These are phyloP conservation scores for Geosmithia morbida DNA, from an alignment of 2,329 filamentous ascomycete species.

Conservation along the genomic window DNA sequence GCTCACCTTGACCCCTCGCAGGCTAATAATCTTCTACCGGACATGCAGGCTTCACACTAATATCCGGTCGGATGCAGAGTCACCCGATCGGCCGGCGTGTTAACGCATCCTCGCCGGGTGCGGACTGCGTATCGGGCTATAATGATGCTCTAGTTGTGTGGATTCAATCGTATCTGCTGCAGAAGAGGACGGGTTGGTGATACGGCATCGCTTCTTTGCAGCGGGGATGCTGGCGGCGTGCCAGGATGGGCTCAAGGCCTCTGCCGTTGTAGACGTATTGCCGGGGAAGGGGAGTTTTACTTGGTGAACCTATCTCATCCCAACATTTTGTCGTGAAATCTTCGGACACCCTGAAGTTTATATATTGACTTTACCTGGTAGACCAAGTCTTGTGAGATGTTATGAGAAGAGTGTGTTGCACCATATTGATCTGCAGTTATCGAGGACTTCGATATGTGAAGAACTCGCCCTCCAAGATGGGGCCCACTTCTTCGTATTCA, in stretches of 20 bases:
- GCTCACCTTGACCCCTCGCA: too few species aligned
- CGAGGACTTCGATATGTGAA: too few species aligned
- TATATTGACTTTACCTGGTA: too few species aligned
- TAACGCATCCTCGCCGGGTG: slow-evolving; percentile 11
- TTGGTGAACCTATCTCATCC: too few species aligned
- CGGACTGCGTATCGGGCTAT: slow-evolving; percentile 26
- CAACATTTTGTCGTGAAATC: too few species aligned
- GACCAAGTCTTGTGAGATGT: too few species aligned
- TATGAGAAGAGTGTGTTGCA: too few species aligned
- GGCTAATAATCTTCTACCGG: slow-evolving; percentile 3
- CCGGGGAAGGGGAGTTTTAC: slow-evolving; percentile 10
- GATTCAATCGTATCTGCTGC: slow-evolving; percentile 19
- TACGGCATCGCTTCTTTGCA: slow-evolving; percentile 26
- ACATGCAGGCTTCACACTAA: slow-evolving; percentile 8
- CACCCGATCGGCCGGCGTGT: slow-evolving; percentile 11
- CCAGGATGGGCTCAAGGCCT: slow-evolving; percentile 20
- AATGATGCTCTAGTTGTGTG: slow-evolving; percentile 13
- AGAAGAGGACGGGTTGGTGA: slow-evolving; percentile 16
- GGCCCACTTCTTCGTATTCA: too few species aligned
- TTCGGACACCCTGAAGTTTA: too few species aligned
- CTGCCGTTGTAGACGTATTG: slow-evolving; percentile 5
- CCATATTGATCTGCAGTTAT: too few species aligned
- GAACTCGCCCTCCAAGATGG: too few species aligned
- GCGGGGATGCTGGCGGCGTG: slow-evolving; percentile 18
- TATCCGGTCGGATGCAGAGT: slow-evolving; percentile 8